These are phyloP conservation scores for Serpula lacrymans DNA, from an alignment of 768 basidiomycete species.

Conservation along the genomic window DNA sequence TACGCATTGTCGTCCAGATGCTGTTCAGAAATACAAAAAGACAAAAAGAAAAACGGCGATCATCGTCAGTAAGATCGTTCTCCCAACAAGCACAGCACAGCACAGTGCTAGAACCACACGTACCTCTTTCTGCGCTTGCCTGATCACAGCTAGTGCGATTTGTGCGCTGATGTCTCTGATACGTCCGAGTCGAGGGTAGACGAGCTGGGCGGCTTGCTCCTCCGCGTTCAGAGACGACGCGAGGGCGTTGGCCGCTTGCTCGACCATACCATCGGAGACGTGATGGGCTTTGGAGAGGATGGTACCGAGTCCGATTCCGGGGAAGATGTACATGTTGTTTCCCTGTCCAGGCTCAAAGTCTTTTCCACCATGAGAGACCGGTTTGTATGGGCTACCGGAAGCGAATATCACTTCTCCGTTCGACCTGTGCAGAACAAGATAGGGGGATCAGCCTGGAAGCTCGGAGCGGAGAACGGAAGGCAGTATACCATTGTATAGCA, in stretches of 20 bases:
- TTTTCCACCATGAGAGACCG: conserved; percentile 45
- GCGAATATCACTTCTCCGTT: conserved; percentile 68
- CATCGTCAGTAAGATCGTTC: neutral
- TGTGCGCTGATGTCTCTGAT: conserved; percentile 63
- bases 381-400: conserved; percentile 66
- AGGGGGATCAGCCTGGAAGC: neutral
- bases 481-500: conserved; percentile 51
- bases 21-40: conserved; percentile 21
- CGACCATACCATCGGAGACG: conserved; percentile 69
- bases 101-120: conserved; percentile 13
- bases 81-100: conserved; percentile 1
- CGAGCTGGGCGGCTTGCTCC: conserved; percentile 50
- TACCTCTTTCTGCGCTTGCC: conserved; percentile 63
- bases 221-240: conserved; percentile 52
- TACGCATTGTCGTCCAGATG: conserved; percentile 43
- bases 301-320: conserved; percentile 58
- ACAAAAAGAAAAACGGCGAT: neutral
- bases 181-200: conserved; percentile 68
- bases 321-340: conserved; percentile 78
- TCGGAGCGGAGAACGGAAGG: neutral
- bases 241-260: conserved; percentile 61
- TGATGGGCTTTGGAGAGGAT: conserved; percentile 55
- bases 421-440: conserved; percentile 41
- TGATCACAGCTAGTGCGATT: conserved; percentile 61
- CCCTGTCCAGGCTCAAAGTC: conserved; percentile 67